A percentile compares a stretch with the other conserved stretches of the same genome.
phyloP scores from a whole-genome alignment of 306 rosid genomes.

The Pyrus communis region DNA sequence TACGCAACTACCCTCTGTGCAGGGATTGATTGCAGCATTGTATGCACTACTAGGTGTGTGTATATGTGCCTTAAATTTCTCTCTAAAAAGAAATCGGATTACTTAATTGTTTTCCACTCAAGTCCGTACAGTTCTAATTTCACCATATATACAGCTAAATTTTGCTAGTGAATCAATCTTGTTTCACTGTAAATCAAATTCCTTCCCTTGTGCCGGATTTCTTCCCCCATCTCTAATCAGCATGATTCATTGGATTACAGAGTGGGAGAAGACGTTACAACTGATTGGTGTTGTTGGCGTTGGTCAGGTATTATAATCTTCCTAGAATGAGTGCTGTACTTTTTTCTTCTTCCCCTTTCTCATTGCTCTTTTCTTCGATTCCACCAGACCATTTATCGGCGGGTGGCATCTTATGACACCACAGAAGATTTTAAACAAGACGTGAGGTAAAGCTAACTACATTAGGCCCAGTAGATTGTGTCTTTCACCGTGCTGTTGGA shows the following conservation, averaged over 20 bases:
- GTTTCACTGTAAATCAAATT: neutral
- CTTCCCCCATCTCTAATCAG: conserved; percentile 21
- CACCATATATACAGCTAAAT: too few species aligned
- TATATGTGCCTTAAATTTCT: conserved; percentile 9
- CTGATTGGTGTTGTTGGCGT: conserved; percentile 63
- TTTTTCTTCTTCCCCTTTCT: neutral
- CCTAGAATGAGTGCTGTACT: neutral
- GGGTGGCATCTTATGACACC: conserved; percentile 54
- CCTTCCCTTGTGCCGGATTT: neutral
- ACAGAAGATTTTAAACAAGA: conserved; percentile 65
- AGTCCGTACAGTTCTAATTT: too few species aligned
- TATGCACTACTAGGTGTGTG: conserved; percentile 69
- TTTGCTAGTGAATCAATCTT: neutral
- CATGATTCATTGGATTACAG: conserved; percentile 35
- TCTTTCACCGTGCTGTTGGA: neutral
- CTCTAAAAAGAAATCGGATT: neutral
- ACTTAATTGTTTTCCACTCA: neutral
- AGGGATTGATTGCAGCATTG: conserved; percentile 54
- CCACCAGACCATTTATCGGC: conserved; percentile 56
- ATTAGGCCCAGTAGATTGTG: neutral
- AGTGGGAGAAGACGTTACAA: conserved; percentile 92
- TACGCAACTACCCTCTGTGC: conserved; percentile 29
- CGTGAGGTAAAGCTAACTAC: conserved; percentile 38
- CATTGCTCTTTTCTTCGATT: conserved; percentile 12
- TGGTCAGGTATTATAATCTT: conserved; percentile 43